A percentile compares a stretch with the other conserved stretches of the same genome.
phyloP scores from a whole-genome alignment of 2,329 filamentous ascomycete genomes.

The Xylariales sp. region DNA sequence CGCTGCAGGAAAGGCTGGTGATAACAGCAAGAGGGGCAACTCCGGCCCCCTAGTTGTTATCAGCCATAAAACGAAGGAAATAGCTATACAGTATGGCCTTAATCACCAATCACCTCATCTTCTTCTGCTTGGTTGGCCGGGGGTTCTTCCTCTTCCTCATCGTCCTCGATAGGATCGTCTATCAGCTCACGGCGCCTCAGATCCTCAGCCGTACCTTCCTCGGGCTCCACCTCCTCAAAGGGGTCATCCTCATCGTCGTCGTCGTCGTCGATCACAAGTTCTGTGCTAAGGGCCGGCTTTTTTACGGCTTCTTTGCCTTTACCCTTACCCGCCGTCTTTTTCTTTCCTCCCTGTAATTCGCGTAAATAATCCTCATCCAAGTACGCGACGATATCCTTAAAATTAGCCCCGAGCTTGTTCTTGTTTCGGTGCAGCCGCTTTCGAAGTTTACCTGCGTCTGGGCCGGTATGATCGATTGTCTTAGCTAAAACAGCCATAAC shows the following conservation, averaged over 20 bases:
- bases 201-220: conserved; percentile 70
- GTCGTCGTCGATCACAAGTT: conserved; percentile 59
- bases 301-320: conserved; percentile 58
- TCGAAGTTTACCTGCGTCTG: conserved; percentile 71
- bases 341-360: conserved; percentile 56
- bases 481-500: conserved; percentile 82
- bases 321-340: conserved; percentile 55
- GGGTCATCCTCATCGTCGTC: conserved; percentile 57
- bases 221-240: conserved; percentile 62
- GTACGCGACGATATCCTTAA: conserved; percentile 83
- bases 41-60: conserved; percentile 9
- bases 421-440: conserved; percentile 83
- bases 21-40: not conserved
- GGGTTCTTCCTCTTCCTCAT: conserved; percentile 54
- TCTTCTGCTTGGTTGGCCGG: conserved; percentile 35
- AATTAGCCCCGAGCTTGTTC: conserved; percentile 82
- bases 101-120: conserved; percentile 56
- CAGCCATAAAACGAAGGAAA: conserved; percentile 8
- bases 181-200: conserved; percentile 65
- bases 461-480: conserved; percentile 74
- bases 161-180: conserved; percentile 60
- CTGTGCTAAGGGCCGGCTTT: conserved; percentile 57
- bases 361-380: conserved; percentile 76
- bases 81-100: conserved; percentile 15
- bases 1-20: not conserved